phyloP scores from a whole-genome alignment of 2,329 filamentous ascomycete genomes.

The Dothideomycetidae sp. region DNA sequence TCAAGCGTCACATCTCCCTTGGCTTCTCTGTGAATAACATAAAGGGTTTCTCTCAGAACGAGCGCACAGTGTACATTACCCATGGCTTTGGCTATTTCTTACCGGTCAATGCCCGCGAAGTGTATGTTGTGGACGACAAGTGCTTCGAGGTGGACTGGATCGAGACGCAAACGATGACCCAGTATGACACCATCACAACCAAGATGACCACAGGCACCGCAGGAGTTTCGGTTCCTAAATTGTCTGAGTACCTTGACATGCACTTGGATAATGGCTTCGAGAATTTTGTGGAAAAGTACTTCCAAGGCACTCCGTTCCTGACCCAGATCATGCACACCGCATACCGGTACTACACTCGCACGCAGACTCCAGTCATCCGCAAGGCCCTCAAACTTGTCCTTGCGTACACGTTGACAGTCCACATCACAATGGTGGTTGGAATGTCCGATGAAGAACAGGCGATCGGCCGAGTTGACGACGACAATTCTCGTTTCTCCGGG shows the following conservation, averaged over 20 bases:
- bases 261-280: conserved; percentile 89
- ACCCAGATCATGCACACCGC: conserved; percentile 94
- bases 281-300: conserved; percentile 88
- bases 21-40: conserved; percentile 90
- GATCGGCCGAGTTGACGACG: conserved; percentile 72
- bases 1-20: conserved; percentile 71
- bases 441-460: conserved; percentile 65
- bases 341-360: conserved; percentile 81
- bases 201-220: conserved; percentile 80
- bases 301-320: conserved; percentile 86
- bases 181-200: conserved; percentile 78
- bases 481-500: conserved; percentile 73
- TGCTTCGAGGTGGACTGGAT: conserved; percentile 93
- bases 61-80: conserved; percentile 72
- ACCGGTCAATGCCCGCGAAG: conserved; percentile 84
- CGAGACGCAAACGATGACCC: conserved; percentile 64
- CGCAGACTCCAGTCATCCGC: conserved; percentile 76
- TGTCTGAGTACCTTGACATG: conserved; percentile 87
- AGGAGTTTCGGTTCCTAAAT: conserved; percentile 63
- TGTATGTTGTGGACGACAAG: conserved; percentile 80
- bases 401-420: conserved; percentile 87
- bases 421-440: conserved; percentile 89
- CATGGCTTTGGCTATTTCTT: conserved; percentile 91
- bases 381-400: conserved; percentile 91
- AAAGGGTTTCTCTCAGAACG: conserved; percentile 58